Conservation (phyloP, 2,329 filamentous ascomycete species). For the Pseudocercospora eumusae region DNA sequence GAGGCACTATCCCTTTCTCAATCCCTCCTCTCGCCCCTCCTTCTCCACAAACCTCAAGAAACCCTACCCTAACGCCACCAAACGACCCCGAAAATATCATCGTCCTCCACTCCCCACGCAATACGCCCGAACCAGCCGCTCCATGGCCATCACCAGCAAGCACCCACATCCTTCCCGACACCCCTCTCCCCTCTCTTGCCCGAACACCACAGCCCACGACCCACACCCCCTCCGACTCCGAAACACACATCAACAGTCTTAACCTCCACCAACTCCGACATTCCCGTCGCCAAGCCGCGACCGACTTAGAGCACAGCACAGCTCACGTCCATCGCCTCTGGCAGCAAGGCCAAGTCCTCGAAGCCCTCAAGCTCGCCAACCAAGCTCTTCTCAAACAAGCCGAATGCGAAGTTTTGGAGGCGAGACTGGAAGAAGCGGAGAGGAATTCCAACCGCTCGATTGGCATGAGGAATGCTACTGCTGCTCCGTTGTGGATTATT, state of each 20-base stretch:
- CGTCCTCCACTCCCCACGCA: background rate
- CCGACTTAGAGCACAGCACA: conserved; percentile 14
- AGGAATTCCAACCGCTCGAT: background rate
- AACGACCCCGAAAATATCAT: conserved; percentile 1
- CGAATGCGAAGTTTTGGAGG: background rate
- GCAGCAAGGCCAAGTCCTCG: background rate
- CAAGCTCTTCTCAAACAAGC: background rate
- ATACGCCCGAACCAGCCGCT: background rate
- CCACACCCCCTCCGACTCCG: background rate
- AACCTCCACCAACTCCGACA: conserved; percentile 1
- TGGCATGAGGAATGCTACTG: background rate
- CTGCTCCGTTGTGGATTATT: background rate
- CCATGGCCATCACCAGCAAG: conserved; percentile 11
- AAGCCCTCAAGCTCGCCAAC: background rate
- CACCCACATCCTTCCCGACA: conserved; percentile 15
- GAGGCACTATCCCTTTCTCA: background rate
- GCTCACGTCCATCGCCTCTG: conserved; percentile 9
- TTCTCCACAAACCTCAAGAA: background rate
- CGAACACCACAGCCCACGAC: background rate
- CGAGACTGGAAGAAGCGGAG: background rate
- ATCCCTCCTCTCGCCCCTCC: background rate
- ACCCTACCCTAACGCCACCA: background rate
- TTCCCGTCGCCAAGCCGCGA: conserved; percentile 7
- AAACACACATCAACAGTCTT: background rate
- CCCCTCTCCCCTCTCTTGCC: background rate